These are phyloP conservation scores for Trametes cingulata DNA, from an alignment of 768 basidiomycete genomes.

Conservation along the genomic window DNA sequence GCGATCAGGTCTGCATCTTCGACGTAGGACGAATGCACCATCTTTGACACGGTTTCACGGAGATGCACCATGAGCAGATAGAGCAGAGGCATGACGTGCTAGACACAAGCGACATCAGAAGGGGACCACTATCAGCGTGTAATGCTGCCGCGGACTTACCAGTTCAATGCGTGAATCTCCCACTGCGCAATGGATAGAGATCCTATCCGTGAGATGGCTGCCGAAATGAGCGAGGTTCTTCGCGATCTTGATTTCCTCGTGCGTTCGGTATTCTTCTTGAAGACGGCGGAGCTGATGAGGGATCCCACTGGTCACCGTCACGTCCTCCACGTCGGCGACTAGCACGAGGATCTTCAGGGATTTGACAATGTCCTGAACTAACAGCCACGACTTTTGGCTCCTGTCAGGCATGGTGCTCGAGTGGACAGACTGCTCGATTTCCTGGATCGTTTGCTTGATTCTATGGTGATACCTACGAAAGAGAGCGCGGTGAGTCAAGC, in stretches of 20 bases:
- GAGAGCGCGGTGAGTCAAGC: not conserved
- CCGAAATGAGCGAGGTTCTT: not conserved
- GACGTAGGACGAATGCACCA: not conserved
- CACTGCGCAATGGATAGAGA: not conserved
- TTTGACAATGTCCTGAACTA: not conserved
- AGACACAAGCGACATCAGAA: not conserved
- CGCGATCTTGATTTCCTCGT: not conserved
- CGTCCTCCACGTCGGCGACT: conserved; percentile 5
- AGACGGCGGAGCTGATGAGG: conserved; percentile 4
- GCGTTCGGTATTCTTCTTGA: conserved; percentile 2
- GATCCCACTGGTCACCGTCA: not conserved
- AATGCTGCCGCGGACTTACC: not conserved
- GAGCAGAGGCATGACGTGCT: conserved; percentile 15
- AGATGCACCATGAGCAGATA: not conserved
- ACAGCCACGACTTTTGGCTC: not conserved
- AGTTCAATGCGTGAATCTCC: conserved; percentile 6
- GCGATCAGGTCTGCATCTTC: not conserved
- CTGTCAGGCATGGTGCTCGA: not conserved
- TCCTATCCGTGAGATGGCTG: not conserved
- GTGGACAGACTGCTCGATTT: not conserved
- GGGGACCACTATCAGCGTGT: no score
- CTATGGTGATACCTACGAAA: not conserved
- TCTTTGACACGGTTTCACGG: not conserved
- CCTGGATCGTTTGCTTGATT: not conserved
- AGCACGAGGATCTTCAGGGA: conserved; percentile 3